phyloP scores from a whole-genome alignment of 2,329 filamentous ascomycete genomes.

The Falciphora oryzae region DNA sequence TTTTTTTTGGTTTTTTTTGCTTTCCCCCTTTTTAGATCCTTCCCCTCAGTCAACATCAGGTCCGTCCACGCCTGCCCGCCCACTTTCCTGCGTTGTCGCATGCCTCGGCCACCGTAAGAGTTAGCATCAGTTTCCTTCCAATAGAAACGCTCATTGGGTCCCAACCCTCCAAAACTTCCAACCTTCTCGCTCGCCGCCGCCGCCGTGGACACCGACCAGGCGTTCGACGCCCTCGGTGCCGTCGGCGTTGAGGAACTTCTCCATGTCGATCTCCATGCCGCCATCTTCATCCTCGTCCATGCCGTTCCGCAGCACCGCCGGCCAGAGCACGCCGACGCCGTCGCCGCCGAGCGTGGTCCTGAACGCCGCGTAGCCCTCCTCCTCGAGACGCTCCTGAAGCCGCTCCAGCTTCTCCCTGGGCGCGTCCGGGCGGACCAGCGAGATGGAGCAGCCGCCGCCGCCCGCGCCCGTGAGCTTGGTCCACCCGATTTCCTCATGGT shows the following conservation, averaged over 20 bases:
- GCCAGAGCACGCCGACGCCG: constrained; percentile 90
- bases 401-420: constrained; percentile 49
- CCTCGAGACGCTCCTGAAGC: constrained; percentile 59
- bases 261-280: constrained; percentile 87
- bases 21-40: too few species aligned
- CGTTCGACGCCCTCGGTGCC: constrained; percentile 81
- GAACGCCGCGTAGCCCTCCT: constrained; percentile 77
- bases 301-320: constrained; percentile 82
- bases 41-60: too few species aligned
- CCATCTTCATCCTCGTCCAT: constrained; percentile 71
- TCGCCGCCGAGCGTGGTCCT: constrained; percentile 88
- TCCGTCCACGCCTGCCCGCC: background rate
- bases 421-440: constrained; percentile 67
- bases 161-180: constrained; percentile 83
- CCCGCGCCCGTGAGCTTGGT: constrained; percentile 96
- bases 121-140: background rate
- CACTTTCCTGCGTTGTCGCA: background rate
- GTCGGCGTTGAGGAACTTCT: constrained; percentile 73
- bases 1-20: too few species aligned
- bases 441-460: constrained; percentile 93
- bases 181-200: constrained; percentile 63
- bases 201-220: constrained; percentile 73
- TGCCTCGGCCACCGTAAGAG: background rate
- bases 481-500: constrained; percentile 87
- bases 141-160: constrained; percentile 20